Evolutionary conservation across 352 stramenopile genomes (phyloP).

Genomic region (Phytopythium aichiense): DNA sequence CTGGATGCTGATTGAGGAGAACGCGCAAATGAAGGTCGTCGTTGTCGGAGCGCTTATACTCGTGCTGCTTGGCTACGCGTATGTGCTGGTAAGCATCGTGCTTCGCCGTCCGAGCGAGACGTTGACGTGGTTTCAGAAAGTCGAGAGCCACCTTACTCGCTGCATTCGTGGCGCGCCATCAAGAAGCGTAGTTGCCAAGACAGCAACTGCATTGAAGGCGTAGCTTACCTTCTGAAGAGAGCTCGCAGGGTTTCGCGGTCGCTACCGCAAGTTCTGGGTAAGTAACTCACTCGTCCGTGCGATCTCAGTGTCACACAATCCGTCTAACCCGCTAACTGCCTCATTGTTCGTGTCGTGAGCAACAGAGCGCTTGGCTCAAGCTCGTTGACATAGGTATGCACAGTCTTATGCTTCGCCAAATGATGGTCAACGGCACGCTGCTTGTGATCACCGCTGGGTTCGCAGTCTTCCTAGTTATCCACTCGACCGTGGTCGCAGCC

Average conservation of each 20-base stretch:
- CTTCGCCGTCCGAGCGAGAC: neutral
- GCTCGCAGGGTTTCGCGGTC: conserved; percentile 17
- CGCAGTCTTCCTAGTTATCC: conserved; percentile 11
- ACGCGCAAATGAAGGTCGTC: conserved; percentile 8
- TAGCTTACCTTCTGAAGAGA: conserved; percentile 12
- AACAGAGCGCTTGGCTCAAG: conserved; percentile 28
- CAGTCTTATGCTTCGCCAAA: conserved; percentile 13
- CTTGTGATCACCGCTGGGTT: conserved; percentile 13
- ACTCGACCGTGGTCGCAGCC: conserved; percentile 12
- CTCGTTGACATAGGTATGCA: conserved; percentile 21
- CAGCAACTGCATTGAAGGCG: neutral
- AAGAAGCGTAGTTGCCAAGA: neutral
- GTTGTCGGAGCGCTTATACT: conserved; percentile 7
- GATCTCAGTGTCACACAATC: neutral
- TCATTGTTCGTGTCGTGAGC: too few relatives aligned
- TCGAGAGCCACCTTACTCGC: neutral
- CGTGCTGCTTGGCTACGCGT: conserved; percentile 12
- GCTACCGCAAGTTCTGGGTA: conserved; percentile 31
- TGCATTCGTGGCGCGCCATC: neutral
- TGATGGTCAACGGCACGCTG: conserved; percentile 20
- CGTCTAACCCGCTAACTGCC: neutral
- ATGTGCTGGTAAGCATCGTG: conserved; percentile 12
- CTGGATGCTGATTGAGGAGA: conserved; percentile 21
- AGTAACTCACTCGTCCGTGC: neutral
- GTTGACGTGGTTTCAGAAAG: neutral